Evolutionary conservation across 164 flowering plant species (phyloP), one percentile per base, ranked within the genome.

Genomic region (Aristolochia californica): DNA sequence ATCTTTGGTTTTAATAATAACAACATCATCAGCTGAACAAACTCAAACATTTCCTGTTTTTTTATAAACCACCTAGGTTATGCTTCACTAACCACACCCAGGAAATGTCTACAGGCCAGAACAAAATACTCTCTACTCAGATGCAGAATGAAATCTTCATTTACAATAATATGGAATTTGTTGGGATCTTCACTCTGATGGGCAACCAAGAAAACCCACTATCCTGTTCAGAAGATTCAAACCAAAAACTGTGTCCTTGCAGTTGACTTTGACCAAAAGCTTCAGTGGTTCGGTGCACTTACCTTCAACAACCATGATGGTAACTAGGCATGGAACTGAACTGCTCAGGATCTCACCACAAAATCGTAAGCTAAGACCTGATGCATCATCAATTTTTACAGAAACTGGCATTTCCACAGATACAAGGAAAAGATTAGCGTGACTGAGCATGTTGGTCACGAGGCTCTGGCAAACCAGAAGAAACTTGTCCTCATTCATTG

Each of bases 201-300:
- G 10, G 10, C 56, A 63, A n/a, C 62, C 13, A 44, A 75, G 77
- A 80, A 81, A 69, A 68, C 82, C 62, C 18, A 80, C 91, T 43
- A 88, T 59, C 70, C 85, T 78, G 72, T 88, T 93, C 75, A 93
- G 76, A 58, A 88, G 74, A 73, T 88, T 93, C 64, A 88, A 71
- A 55, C 95, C 97, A 68, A 93, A 88, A 44, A 88, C 86, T 30
- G 97, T 88, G 66, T 93, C 98, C 72, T 88, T 89, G 43, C 95
- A 93, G 69, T 93, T 88, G 61, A 87, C 78, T 77, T 88, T 88
- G 22, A 77, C 76, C 5, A 72, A 62, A 22, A 83, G 62, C 55
- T 74, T 67, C 66, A 93, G 67, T 9, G 86, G 94, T 62, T 84
- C 86, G 28, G 68, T 74, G 71, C 84, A 87, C 71, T 75, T 82